Evolutionary conservation across 129 eudicot genomes (phyloP).

Genomic region (Oenanthe sinensis): DNA sequence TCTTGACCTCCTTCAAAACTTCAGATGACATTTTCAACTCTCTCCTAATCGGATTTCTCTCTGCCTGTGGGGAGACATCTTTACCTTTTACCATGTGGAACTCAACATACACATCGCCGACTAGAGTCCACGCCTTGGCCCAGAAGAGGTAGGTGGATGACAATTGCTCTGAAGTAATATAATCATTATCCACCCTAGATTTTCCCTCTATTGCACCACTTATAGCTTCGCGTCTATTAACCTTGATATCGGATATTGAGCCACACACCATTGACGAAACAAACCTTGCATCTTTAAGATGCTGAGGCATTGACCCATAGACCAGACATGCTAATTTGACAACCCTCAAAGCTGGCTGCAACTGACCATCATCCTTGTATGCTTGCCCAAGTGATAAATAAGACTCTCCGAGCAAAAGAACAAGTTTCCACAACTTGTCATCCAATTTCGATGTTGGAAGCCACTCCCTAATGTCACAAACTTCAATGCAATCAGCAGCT

Average conservation of each 20-base stretch:
- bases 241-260: constrained; percentile 25
- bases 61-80: constrained; percentile 27
- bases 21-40: constrained; percentile 75
- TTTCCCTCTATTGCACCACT: constrained; percentile 4
- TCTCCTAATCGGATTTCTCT: constrained; percentile 29
- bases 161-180: constrained; percentile 16
- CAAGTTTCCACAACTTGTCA: constrained; percentile 92
- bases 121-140: constrained; percentile 92
- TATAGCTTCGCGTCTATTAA: constrained; percentile 13
- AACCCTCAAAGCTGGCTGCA: constrained; percentile 68
- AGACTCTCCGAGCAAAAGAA: constrained; percentile 94
- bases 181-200: constrained; percentile 8
- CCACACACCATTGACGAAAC: constrained; percentile 68
- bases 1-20: constrained; percentile 71
- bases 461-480: constrained; percentile 93
- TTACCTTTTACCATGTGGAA: constrained; percentile 47
- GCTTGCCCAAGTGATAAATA: constrained; percentile 91
- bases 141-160: constrained; percentile 66
- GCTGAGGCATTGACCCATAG: constrained; percentile 96
- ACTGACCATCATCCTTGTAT: constrained; percentile 67
- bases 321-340: constrained; percentile 75
- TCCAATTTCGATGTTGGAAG: constrained; percentile 85
- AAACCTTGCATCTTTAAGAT: constrained; percentile 53
- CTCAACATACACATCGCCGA: constrained; percentile 83
- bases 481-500: constrained; percentile 85